Conservation (phyloP, 2,329 filamentous ascomycete genomes). For the Fusarium keratoplasticum region DNA sequence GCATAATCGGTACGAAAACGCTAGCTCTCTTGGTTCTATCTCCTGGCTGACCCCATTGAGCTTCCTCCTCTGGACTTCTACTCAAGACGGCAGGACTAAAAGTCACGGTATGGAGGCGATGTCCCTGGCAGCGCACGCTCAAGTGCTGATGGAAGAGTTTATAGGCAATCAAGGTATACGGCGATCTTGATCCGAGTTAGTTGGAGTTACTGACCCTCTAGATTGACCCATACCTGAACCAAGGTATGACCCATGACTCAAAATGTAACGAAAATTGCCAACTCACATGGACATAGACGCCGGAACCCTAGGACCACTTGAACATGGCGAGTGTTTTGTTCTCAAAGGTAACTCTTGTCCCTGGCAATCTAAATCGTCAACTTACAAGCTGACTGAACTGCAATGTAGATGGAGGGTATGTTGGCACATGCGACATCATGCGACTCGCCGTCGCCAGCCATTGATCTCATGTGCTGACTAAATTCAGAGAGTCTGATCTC, state of each 20-base stretch:
- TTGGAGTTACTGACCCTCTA: conserved; percentile 41
- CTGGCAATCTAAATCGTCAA: background rate
- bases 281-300: conserved; percentile 3
- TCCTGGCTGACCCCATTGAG: background rate
- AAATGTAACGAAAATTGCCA: conserved; percentile 21
- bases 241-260: conserved; percentile 45
- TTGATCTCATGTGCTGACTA: background rate
- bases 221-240: conserved; percentile 62
- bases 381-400: background rate
- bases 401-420: conserved; percentile 35
- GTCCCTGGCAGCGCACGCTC: background rate
- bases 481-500: conserved; percentile 49
- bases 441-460: background rate
- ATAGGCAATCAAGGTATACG: conserved; percentile 31
- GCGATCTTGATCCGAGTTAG: background rate
- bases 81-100: conserved; percentile 84
- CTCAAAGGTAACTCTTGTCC: conserved; percentile 71
- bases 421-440: conserved; percentile 10
- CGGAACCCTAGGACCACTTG: conserved; percentile 44
- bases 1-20: conserved; percentile 1
- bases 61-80: conserved; percentile 69
- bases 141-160: background rate
- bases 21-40: background rate
- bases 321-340: conserved; percentile 90
- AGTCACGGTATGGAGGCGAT: conserved; percentile 57